Evolutionary conservation across 441 rosid genomes (phyloP).

Genomic region (Lepidium campestre): DNA sequence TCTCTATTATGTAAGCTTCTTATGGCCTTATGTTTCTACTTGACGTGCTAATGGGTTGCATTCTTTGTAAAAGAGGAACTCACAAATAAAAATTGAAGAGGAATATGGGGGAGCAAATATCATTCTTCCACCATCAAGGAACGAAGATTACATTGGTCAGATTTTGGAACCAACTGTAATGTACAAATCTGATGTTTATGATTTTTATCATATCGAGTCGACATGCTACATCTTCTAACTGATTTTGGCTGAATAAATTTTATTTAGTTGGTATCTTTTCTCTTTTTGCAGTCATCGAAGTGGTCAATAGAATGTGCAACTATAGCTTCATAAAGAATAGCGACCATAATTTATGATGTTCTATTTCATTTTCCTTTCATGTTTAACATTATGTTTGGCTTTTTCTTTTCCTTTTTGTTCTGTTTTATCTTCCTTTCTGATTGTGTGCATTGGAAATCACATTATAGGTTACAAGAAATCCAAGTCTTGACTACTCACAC

Average conservation of each 20-base stretch:
- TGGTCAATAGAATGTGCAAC: slow-evolving; percentile 53
- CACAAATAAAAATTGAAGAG: slow-evolving; percentile 61
- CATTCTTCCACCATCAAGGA: slow-evolving; percentile 54
- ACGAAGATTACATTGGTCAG: slow-evolving; percentile 65
- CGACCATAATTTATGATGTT: slow-evolving; percentile 60
- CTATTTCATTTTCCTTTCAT: slow-evolving; percentile 3
- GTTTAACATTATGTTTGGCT: neutral
- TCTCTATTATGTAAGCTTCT: neutral
- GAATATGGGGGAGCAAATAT: slow-evolving; percentile 64
- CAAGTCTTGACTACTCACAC: slow-evolving; percentile 72
- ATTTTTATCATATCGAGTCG: neutral
- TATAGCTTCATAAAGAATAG: slow-evolving; percentile 63
- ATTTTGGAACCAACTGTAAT: neutral
- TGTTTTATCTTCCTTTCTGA: neutral
- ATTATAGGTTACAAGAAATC: slow-evolving; percentile 53
- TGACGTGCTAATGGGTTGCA: slow-evolving; percentile 15
- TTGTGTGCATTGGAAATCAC: neutral
- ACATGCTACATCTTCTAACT: neutral
- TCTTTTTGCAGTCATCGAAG: slow-evolving; percentile 58
- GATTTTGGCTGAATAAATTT: neutral
- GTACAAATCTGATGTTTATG: neutral
- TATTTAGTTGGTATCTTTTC: neutral
- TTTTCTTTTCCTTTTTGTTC: neutral
- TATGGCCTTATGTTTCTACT: neutral
- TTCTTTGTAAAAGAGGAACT: slow-evolving; percentile 45